Evolutionary conservation across 2,329 filamentous ascomycete species (phyloP).

Genomic region (Chaetomiaceae sp.): DNA sequence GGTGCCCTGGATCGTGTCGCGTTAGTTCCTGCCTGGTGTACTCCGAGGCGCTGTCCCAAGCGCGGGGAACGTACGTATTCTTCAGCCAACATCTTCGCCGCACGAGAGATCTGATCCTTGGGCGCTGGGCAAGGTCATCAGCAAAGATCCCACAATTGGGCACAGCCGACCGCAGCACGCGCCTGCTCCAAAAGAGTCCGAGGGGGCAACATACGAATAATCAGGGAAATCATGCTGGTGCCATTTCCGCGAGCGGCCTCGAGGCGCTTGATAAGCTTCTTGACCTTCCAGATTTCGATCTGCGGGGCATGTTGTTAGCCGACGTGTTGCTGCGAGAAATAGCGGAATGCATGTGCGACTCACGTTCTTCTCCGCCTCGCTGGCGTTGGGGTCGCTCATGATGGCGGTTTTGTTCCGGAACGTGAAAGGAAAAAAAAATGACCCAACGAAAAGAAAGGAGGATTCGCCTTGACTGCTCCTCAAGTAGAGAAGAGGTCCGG

Average conservation of each 20-base stretch:
- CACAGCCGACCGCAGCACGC: background rate
- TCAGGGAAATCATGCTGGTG: constrained; percentile 99
- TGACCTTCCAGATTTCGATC: constrained; percentile 93
- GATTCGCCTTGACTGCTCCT: constrained; percentile 21
- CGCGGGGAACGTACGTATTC: constrained; percentile 69
- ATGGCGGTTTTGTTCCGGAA: constrained; percentile 41
- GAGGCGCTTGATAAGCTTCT: constrained; percentile 98
- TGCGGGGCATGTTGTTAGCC: constrained; percentile 29
- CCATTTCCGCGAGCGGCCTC: constrained; percentile 97
- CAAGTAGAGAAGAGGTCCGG: constrained; percentile 8
- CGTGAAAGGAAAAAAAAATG: too few species aligned
- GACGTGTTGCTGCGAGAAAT: background rate
- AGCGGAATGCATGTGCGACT: constrained; percentile 30
- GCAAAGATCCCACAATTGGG: constrained; percentile 18
- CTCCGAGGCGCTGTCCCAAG: background rate
- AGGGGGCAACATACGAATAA: constrained; percentile 69
- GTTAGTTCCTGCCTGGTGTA: constrained; percentile 15
- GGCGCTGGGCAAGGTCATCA: constrained; percentile 57
- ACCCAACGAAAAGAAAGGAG: constrained; percentile 22
- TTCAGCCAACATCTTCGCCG: constrained; percentile 99
- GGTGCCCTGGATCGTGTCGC: constrained; percentile 62
- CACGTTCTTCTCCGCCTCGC: constrained; percentile 96
- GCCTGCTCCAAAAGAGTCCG: background rate
- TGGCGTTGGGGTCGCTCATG: constrained; percentile 82
- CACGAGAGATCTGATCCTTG: constrained; percentile 95